Base-by-base conservation (phyloP, 225 moss, liverwort and hornwort genomes). In the Lunularia cruciata region DNA sequence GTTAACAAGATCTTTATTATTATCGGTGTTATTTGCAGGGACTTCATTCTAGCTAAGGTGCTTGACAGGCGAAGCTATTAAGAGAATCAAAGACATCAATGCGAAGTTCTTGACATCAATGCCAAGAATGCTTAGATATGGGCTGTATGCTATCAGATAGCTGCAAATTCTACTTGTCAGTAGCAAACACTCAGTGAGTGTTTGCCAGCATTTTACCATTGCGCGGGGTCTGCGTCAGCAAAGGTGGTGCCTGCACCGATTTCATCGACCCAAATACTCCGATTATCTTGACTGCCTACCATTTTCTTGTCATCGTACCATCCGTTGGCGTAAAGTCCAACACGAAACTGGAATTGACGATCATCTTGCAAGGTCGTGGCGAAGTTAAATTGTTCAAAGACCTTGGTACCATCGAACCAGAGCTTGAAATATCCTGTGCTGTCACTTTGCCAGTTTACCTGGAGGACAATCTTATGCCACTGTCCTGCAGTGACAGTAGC, bases 391-490 rank as follows among this genome's bases (percentile, higher is more conserved):
- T 63, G 16, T n/a, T 72, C 59, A 1, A 71, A 27, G 7, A 77
- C 71, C 35, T 53, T 53, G 2, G 4, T n/a, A 23, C 72, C 77
- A 31, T 77, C 65, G 35, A 57, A 72, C 71, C 72, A 77, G 22
- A 77, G 31, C 58, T 77, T 72, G 56, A 66, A 57, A 27, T 33
- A 77, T 7, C 77, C 77, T 22, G 77, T 77, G 57, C 3, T 56
- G 48, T 72, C 65, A 32, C 65, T 72, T 18, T 77, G 33, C 77
- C 77, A 77, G 34, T 51, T 53, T 4, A 57, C 77, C 27, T 77
- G 72, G 27, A 77, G 71, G 43, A 42, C 72, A 25, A 77, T 58
- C 77, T 49, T 77, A 57, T 77, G 77, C 77, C 77, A 77, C 15
- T 0, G 54, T 33, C 72, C 65, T 18, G 77, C 71, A 1, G 57